phyloP scores from a whole-genome alignment of 345 rosid species.

The Anacardium occidentale region DNA sequence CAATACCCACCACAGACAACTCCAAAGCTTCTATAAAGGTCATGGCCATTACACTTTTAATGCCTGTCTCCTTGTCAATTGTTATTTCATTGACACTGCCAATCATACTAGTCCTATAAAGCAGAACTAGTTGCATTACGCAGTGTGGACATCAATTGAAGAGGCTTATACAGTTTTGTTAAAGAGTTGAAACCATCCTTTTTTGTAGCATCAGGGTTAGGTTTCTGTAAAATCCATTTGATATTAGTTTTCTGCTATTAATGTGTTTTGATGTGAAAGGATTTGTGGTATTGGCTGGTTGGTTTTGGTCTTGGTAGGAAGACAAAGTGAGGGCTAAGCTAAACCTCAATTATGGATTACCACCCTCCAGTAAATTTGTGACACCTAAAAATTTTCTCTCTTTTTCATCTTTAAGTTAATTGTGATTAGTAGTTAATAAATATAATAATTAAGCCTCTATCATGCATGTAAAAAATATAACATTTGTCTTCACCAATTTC shows the following conservation, averaged over 20 bases:
- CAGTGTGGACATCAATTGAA: neutral
- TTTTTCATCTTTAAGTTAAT: too few relatives aligned
- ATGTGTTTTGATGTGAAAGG: neutral
- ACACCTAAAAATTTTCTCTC: too few relatives aligned
- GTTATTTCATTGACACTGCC: slow-evolving; percentile 18
- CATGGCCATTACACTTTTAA: slow-evolving; percentile 9
- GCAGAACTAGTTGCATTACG: slow-evolving; percentile 1
- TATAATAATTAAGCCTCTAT: too few relatives aligned
- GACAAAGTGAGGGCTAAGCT: neutral
- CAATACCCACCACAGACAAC: slow-evolving; percentile 24
- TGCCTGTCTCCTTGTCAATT: slow-evolving; percentile 10
- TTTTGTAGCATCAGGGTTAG: slow-evolving; percentile 9
- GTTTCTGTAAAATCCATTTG: neutral
- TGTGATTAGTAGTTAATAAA: too few relatives aligned
- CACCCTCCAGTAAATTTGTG: too few relatives aligned
- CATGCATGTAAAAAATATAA: too few relatives aligned
- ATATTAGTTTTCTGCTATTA: neutral
- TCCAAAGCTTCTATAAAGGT: slow-evolving; percentile 27
- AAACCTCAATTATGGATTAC: neutral
- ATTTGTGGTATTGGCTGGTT: neutral
- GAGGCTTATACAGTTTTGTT: slow-evolving; percentile 30
- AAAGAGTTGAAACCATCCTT: slow-evolving; percentile 25
- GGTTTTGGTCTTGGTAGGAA: neutral
- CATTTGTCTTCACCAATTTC: too few relatives aligned
- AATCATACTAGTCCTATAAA: slow-evolving; percentile 10